phyloP scores from a whole-genome alignment of 164 flowering plant genomes.

The Berberis thunbergii region DNA sequence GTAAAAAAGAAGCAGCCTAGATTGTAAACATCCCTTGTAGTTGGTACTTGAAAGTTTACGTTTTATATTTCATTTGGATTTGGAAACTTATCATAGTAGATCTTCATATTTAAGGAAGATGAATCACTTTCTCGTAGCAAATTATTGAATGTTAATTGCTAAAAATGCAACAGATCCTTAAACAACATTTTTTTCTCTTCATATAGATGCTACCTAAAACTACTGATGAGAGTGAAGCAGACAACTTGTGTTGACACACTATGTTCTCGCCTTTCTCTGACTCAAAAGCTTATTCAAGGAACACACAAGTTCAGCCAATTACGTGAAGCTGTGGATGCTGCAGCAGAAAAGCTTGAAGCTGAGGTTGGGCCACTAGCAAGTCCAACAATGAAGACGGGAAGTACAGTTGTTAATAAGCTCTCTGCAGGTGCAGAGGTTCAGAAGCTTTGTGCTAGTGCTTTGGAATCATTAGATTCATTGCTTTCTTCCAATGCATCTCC shows the following conservation, averaged over 20 bases:
- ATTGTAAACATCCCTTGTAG: too few relatives aligned
- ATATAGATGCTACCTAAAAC: conserved; percentile 82
- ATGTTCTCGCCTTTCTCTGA: conserved; percentile 65
- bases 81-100: too few relatives aligned
- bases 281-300: conserved; percentile 63
- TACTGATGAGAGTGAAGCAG: conserved; percentile 62
- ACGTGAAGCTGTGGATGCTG: conserved; percentile 48
- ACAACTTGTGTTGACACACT: conserved; percentile 79
- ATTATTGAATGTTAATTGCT: too few relatives aligned
- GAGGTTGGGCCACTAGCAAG: conserved; percentile 85
- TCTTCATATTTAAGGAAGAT: too few relatives aligned
- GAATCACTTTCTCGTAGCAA: too few relatives aligned
- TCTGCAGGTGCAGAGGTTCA: conserved; percentile 80
- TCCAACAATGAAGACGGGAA: conserved; percentile 58
- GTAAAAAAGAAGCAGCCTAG: too few relatives aligned
- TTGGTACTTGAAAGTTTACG: too few relatives aligned
- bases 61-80: too few relatives aligned
- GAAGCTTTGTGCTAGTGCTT: conserved; percentile 62
- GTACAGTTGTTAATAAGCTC: conserved; percentile 89
- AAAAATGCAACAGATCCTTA: too few relatives aligned
- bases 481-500: conserved; percentile 19
- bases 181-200: not conserved
- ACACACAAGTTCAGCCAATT: conserved; percentile 46
- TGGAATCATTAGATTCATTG: conserved; percentile 49
- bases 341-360: conserved; percentile 62